Base-by-base conservation (phyloP, 2,329 filamentous ascomycete genomes). In the Arthroderma sp. region DNA sequence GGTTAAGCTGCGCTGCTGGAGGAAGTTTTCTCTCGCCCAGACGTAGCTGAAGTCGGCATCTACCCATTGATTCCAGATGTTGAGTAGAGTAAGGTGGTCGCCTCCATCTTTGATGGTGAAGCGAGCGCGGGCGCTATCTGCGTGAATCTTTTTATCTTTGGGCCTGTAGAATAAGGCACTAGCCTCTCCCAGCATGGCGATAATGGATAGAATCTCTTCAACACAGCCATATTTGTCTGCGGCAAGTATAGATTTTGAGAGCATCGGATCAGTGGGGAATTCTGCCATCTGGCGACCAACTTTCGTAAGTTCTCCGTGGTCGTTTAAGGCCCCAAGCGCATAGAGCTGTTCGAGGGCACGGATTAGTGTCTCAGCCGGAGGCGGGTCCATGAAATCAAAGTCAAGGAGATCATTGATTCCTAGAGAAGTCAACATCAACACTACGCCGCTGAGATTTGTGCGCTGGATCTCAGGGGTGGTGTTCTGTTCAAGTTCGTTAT, bases 71-170 rank as follows among this genome's bases (percentile, higher is more conserved):
- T 93, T 91, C 84, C 86, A 98, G 64, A 98, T 86, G 66, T 95
- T 95, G 52, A 97, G 81, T 1, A 95, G 80, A 0, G 88, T 90
- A 4, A 93, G 70, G 65, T 95, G 88, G 68, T 98, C 93, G 43
- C 93, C 93, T 37, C 91, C 91, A 60, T 94, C 90, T 65, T 89
- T 88, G 68, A 91, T 78, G 0, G 89, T 95, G 73, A 97, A 97
- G 1, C 91, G 83, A 37, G 86, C 85, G 13, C 90, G 84, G 0
- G 93, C 93, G 61, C 87, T 88, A 70, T 98, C 91, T 11, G 93
- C 93, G 66, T 96, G 88, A 28, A 96, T 86, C 70, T 95, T 95
- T 77, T 97, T 96, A 74, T 98, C 91, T 69, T 96, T 95, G 19
- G 93, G 91, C 0, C 90, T 81, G 79, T 94, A 95, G 77, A 96